Base-by-base conservation (phyloP, 495 filamentous ascomycete species). In the Neurospora tetrasperma region DNA sequence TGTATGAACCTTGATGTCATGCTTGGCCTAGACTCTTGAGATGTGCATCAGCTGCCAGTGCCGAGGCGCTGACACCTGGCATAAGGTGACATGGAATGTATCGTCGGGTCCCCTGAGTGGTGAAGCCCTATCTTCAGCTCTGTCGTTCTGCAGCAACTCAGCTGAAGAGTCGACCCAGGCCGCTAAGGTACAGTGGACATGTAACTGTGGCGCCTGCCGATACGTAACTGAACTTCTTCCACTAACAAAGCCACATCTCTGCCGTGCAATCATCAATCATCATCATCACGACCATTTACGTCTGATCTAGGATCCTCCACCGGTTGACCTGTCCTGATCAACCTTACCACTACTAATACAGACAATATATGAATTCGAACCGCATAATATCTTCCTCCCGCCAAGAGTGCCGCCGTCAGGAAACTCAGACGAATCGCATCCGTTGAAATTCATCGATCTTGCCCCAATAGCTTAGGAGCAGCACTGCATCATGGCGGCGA, bases 401-500 rank as follows among this genome's bases (percentile, higher is more conserved):
- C 3, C 2, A 35, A 4, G 18, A 14, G 2, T 1, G 0, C 27
- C 3, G 7, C 23, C 23, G 4, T 2, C 0, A 18, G 6, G 0
- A 18, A 16, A 66, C 54, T 3, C 3, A 35, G 27, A 1, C 27
- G 14, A 9, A 18, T 38, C 16, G 54, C 7, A 18, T 38, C 6
- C 1, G 6, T 3, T 14, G 14, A 1, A 18, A 35, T 18, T 2
- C 27, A 18, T 31, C 6, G 7, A 6, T 35, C 27, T 66, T 66
- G 18, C 14, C 14, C 54, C 54, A 66, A 38, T 16, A 66, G 27
- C 6, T 66, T 66, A 5, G 14, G 3, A 66, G 27, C 54, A 66
- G 54, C 27, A 66, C 27, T 66, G 18, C 27, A 66, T 73, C 54
- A 96, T 96, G 93, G 88, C 93, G 42, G 86, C 89, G 69, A 66